Conservation (phyloP, 176 grass and related monocot genomes). For the Triticum timopheevii region DNA sequence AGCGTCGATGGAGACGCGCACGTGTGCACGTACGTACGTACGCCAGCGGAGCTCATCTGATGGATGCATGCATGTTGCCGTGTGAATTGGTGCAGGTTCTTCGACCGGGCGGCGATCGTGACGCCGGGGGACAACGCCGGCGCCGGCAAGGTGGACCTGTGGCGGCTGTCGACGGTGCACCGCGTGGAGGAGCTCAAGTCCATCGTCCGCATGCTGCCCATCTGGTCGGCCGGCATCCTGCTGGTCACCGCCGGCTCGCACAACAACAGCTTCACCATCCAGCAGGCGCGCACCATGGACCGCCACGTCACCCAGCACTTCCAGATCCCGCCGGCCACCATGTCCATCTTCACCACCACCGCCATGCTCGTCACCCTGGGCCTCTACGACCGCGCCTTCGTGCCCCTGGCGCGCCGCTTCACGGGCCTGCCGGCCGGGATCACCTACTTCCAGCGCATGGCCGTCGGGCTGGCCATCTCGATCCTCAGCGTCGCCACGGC, state of each 20-base stretch:
- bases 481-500: constrained; percentile 50
- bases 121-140: constrained; percentile 31
- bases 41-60: neutral
- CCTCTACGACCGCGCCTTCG: constrained; percentile 68
- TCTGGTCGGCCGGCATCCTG: constrained; percentile 56
- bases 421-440: constrained; percentile 57
- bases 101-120: constrained; percentile 33
- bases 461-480: constrained; percentile 56
- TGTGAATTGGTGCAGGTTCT: constrained; percentile 11
- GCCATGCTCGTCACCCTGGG: constrained; percentile 45
- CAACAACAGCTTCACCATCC: constrained; percentile 39
- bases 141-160: constrained; percentile 40
- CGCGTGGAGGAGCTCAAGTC: constrained; percentile 88
- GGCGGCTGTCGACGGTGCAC: constrained; percentile 67
- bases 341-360: constrained; percentile 51
- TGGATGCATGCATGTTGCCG: neutral
- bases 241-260: constrained; percentile 28
- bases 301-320: constrained; percentile 41
- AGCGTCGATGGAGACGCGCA: neutral
- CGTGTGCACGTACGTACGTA: no score
- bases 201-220: constrained; percentile 65
- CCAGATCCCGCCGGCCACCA: constrained; percentile 57
- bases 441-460: constrained; percentile 77
- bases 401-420: constrained; percentile 58
- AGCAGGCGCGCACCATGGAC: constrained; percentile 78